Base-by-base conservation (phyloP, 495 filamentous ascomycete genomes). In the Trichocladium uniseriatum region DNA sequence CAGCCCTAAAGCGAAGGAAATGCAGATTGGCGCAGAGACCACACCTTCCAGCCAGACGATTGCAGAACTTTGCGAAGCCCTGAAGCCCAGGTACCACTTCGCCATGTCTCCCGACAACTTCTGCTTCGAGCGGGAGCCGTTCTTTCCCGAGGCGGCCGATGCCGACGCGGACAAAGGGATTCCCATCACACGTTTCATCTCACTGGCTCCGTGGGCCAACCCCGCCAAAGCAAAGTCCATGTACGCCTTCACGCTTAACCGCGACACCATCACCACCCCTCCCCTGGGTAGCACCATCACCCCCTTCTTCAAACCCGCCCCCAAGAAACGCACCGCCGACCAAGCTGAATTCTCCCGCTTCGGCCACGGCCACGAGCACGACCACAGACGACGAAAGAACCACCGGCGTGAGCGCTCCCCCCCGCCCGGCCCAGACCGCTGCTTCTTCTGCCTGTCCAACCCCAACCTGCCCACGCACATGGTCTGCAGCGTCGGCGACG, bases 371-470 rank as follows among this genome's bases (percentile, higher is more conserved):
- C 72, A 79, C 49, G 63, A 71, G 28, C 67, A 79, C 43, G 43
- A 46, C 49, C 63, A 74, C 43, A 68, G 71, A 18, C 77, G 79
- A 29, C 84, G 88, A 49, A 73, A 38, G 14, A n/a, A n/a, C n/a
- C 72, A 65, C n/a, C 63, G 65, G 21, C 62, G 55, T n/a, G 57
- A 68, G 24, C 61, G 63, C 14, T 65, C 69, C 7, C 69, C 72
- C 0, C 85, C 84, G 1, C 81, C 85, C 5, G 79, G 79, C 3
- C 88, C 88, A 0, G 80, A 83, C 19, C 74, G 80, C 53, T 98
- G 92, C 63, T 98, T 91, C 74, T 96, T 98, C 74, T 98, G 92
- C 62, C 73, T 97, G 5, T 85, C 83, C 8, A 96, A 92, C 61
- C 79, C 82, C 15, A 82, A 81, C 45, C 67, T 94, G 22, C 82